These are phyloP conservation scores for Heliosperma pusillum DNA, from an alignment of 148 eudicot species.

Conservation along the genomic window DNA sequence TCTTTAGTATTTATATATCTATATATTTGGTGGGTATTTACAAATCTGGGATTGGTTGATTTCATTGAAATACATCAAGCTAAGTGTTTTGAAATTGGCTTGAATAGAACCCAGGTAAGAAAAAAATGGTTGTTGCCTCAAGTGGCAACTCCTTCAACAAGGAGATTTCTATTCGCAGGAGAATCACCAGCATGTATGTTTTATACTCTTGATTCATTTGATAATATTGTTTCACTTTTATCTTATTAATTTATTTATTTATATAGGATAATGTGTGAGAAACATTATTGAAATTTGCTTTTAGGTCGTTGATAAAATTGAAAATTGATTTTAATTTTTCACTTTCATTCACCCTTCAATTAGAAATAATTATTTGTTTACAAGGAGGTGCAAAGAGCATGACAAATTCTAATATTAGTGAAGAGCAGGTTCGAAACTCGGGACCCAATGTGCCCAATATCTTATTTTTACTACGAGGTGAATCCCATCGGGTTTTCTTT, in stretches of 20 bases:
- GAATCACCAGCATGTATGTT: conserved; percentile 61
- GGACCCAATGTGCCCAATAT: neutral
- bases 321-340: too few species aligned
- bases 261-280: neutral
- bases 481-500: neutral
- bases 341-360: neutral
- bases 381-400: neutral
- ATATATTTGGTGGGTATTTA: neutral
- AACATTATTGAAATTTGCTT: too few species aligned
- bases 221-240: neutral
- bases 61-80: neutral
- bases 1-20: neutral
- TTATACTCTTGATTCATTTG: conserved; percentile 5
- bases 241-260: neutral
- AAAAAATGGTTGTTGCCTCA: conserved; percentile 62
- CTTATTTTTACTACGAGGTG: neutral
- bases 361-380: neutral
- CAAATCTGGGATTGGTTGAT: neutral
- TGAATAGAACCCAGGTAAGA: neutral
- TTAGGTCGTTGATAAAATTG: too few species aligned
- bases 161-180: conserved; percentile 61
- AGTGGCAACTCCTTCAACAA: conserved; percentile 48
- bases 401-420: neutral
- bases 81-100: neutral
- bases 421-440: neutral